Conservation (phyloP, 345 rosid genomes). For the Microcos paniculata region DNA sequence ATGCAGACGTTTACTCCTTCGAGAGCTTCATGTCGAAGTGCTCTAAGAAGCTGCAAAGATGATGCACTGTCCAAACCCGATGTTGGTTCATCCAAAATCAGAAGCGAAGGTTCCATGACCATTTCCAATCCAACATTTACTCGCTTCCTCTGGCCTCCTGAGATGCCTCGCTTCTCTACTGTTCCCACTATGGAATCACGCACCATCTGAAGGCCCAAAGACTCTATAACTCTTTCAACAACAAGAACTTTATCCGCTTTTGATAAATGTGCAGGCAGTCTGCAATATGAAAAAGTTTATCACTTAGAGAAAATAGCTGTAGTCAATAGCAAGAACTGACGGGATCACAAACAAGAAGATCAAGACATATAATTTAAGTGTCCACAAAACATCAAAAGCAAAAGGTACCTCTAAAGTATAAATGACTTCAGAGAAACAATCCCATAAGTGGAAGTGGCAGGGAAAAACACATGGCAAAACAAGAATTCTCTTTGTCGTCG, state of each 20-base stretch:
- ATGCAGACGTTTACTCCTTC: constrained; percentile 91
- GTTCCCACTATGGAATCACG: constrained; percentile 90
- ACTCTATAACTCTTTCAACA: constrained; percentile 87
- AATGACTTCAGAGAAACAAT: neutral
- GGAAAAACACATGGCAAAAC: neutral
- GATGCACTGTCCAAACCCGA: constrained; percentile 99
- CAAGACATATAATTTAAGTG: neutral
- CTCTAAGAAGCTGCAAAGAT: constrained; percentile 81
- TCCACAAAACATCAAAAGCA: constrained; percentile 7
- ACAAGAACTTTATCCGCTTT: constrained; percentile 81
- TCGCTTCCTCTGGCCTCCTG: constrained; percentile 96
- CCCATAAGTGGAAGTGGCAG: neutral
- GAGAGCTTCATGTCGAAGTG: constrained; percentile 89
- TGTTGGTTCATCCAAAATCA: constrained; percentile 94
- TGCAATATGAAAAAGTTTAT: constrained; percentile 24
- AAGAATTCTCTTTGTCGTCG: neutral
- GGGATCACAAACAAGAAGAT: constrained; percentile 2
- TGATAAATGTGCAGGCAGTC: constrained; percentile 62
- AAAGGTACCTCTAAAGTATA: neutral
- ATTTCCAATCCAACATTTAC: constrained; percentile 95
- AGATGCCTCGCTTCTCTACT: constrained; percentile 89
- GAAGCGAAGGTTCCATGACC: constrained; percentile 97
- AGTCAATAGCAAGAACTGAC: constrained; percentile 2
- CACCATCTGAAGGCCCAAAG: constrained; percentile 82
- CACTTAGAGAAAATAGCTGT: neutral